Evolutionary conservation across 352 stramenopile species (phyloP), one percentile per base, ranked within the genome.

Genomic region (Aphanomyces euteiches): DNA sequence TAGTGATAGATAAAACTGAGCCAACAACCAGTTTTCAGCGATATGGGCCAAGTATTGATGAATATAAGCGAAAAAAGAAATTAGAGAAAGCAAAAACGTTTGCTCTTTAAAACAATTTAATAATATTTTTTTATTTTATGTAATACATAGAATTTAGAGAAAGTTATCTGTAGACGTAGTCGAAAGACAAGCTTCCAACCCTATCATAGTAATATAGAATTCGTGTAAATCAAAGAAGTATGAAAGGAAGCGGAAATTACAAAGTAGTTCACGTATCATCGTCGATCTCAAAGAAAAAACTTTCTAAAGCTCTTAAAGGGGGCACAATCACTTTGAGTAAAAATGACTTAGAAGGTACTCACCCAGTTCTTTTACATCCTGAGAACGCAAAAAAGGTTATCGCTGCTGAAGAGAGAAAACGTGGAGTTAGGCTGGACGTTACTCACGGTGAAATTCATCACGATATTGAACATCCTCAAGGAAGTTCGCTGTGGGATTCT

Each of bases 311-410:
- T 10, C 12, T 61, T 37, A 61, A 39, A 40, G 54, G 54, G 39
- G 34, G 34, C 7, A 40, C 54, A 13, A 12, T 61, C 12, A 61
- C 54, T n/a, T 41, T 61, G 21, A 40, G 10, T 61, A 37, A 28
- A 45, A 37, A 39, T 61, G 54, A 61, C 10, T 17, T 61, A 13
- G 19, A 37, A 21, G 8, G 8, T 10, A 37, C 39, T 61, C 7
- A 40, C 3, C 28, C n/a, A n/a, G 3, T 61, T 7, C 8, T 61
- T 41, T 37, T 61, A n/a, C 54, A 61, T 61, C 54, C 54, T n/a
- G 54, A 7, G n/a, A 61, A 61, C n/a, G 54, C 54, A 13, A 17
- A 37, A 37, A 61, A 61, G n/a, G 54, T 61, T 12, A 37, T 43
- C 1, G 21, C 13, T 10, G 54, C 54, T 5, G 50, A 58, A 58